Conservation (phyloP, 2,329 filamentous ascomycete genomes). For the Tolypocladium album region DNA sequence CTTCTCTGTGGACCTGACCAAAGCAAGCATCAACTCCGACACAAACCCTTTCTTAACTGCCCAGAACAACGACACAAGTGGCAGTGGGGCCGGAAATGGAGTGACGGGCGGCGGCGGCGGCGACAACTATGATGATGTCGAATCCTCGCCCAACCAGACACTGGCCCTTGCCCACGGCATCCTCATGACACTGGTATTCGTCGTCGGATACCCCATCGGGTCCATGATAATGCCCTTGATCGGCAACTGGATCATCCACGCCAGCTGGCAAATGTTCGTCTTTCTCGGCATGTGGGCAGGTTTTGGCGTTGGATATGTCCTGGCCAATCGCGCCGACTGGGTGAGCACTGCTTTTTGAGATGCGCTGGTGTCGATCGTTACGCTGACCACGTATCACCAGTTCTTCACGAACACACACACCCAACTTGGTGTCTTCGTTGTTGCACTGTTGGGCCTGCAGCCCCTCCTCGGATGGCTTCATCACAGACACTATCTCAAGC, state of each 20-base stretch:
- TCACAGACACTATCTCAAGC: constrained; percentile 40
- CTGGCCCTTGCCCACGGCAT: constrained; percentile 41
- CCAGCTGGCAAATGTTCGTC: constrained; percentile 39
- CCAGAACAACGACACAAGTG: not conserved
- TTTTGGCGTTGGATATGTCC: constrained; percentile 44
- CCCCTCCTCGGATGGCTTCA: constrained; percentile 47
- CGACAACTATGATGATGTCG: no score
- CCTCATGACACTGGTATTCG: constrained; percentile 50
- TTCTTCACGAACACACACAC: constrained; percentile 43
- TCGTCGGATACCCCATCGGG: constrained; percentile 48
- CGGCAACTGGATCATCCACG: constrained; percentile 48
- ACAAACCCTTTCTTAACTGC: constrained; percentile 39
- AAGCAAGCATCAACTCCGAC: constrained; percentile 34
- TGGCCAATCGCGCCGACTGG: constrained; percentile 26
- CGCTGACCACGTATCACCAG: constrained; percentile 24
- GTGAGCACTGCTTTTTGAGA: constrained; percentile 23
- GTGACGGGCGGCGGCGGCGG: not conserved
- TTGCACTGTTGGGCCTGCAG: constrained; percentile 44
- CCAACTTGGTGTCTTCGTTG: constrained; percentile 43
- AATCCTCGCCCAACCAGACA: constrained; percentile 11
- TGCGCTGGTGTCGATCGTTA: not conserved
- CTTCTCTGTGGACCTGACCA: constrained; percentile 38
- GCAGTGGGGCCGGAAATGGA: not conserved
- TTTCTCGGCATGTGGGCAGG: constrained; percentile 49
- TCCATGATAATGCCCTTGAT: constrained; percentile 49